Conservation (phyloP, 768 basidiomycete genomes). For the Lyophyllum decastes region DNA sequence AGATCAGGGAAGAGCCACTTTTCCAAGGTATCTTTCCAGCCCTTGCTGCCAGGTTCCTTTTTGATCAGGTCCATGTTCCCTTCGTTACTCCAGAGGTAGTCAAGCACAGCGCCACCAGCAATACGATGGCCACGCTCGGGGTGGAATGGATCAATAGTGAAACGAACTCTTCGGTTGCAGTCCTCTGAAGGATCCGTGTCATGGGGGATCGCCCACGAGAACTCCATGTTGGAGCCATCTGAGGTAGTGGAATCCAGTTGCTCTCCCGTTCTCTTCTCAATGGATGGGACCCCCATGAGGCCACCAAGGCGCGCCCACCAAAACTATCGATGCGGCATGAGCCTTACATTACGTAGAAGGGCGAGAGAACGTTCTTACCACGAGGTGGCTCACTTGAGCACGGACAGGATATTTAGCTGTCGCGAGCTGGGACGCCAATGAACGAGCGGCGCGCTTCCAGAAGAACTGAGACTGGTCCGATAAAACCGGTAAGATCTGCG, state of each 20-base stretch:
- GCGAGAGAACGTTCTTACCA: conserved; percentile 1
- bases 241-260: conserved; percentile 15
- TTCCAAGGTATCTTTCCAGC: conserved; percentile 14
- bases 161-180: conserved; percentile 14
- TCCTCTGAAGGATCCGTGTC: conserved; percentile 15
- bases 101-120: conserved; percentile 17
- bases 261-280: conserved; percentile 11
- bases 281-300: conserved; percentile 13
- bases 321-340: conserved; percentile 1
- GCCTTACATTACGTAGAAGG: not conserved
- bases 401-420: conserved; percentile 19
- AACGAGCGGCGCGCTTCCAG: conserved; percentile 10
- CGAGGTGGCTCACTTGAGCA: conserved; percentile 15
- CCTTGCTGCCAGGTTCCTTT: conserved; percentile 11
- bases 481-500: conserved; percentile 12
- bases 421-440: conserved; percentile 14
- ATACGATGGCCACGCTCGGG: conserved; percentile 15
- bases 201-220: conserved; percentile 17
- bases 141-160: conserved; percentile 18
- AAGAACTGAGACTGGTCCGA: conserved; percentile 18
- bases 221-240: conserved; percentile 18
- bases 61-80: conserved; percentile 14
- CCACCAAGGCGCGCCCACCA: conserved; percentile 21
- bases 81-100: conserved; percentile 12
- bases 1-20: conserved; percentile 19